Base-by-base conservation (phyloP, 225 moss, liverwort and hornwort genomes). In the Marchantia paleacea region DNA sequence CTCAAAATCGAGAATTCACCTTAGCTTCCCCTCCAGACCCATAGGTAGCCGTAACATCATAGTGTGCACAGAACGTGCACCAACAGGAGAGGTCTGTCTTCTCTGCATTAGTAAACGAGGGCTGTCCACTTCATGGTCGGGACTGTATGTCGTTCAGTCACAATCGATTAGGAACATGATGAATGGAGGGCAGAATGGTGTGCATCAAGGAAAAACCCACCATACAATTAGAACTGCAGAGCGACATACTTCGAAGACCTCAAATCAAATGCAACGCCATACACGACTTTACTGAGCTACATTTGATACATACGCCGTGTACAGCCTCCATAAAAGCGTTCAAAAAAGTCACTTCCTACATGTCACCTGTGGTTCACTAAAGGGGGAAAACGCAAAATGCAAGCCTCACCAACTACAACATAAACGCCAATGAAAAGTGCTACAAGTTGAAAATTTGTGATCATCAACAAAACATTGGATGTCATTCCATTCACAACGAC, bases 71-170 rank as follows among this genome's bases (percentile, higher is more conserved):
- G 85, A 74, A 22, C 89, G 87, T 76, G 86, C 79, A 67, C 86
- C 84, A 63, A 88, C 91, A 83, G 85, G 90, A 78, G 93, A 87
- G 77, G 91, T 84, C 12, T 87, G 91, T 76, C 93, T 88, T 90
- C 93, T 91, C 75, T 89, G 91, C 84, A 89, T 75, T 80, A 88
- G 85, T 82, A 85, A 87, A 83, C 88, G 88, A 80, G 90, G 86
- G 75, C 91, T 89, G 85, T 94, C 97, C 86, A 89, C 80, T 83
- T 97, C 97, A 77, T 89, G 92, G 85, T 94, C 94, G 80, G 85
- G 86, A 85, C 97, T 97, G 97, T 85, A 92, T 68, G 80, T 85
- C 82, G 29, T 78, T 74, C 78, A 84, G 60, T 81, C 20, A 79
- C 69, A 77, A 53, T 75, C 78, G 81, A 79, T 91, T 78, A 90